Evolutionary conservation across 371 early-diverging fungal species (phyloP), one percentile per base, ranked within the genome.

Genomic region (Saksenaea oblongispora): DNA sequence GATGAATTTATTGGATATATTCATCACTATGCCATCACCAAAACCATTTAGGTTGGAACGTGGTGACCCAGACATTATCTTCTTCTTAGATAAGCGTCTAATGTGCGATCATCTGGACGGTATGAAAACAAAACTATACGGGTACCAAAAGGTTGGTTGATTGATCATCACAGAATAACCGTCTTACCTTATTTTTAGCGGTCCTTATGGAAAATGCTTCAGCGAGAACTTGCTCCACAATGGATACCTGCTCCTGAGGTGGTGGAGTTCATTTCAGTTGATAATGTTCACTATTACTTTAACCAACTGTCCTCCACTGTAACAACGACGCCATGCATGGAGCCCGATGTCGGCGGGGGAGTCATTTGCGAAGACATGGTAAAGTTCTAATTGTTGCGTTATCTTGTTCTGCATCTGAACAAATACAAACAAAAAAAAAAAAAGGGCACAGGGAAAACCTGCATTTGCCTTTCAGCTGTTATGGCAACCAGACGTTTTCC

Each of bases 341-440:
- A 82, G 59, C 71, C 70, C 34, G 85, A 85, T 60, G 70, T 74
- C 0, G 72, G 73, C 1, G 91, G 90, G 11, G 93, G 93, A 0
- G 87, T 93, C 60, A 84, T 91, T 28, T 90, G 89, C 70, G 93
- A 91, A 69, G 89, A 90, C 37, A 93, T 93, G 90, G 90, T 78
- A 78, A 59, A 24, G 36, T 47, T 47, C n/a, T 47, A 22, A 17
- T 22, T 22, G 51, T 22, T 47, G 11, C 51, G 7, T 31, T 22
- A 47, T n/a, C 51, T 47, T 3, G 22, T 47, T 5, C 3, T 10
- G 10, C 18, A 47, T 47, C 51, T 10, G 22, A 13, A 56, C 27
- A 54, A 26, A 27, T 15, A 54, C 18, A 27, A 34, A 13, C 34
- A 34, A 57, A 15, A 51, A n/a, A n/a, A n/a, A n/a, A n/a, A n/a